Base-by-base conservation (phyloP, 2,329 filamentous ascomycete genomes). In the Cladorrhinum sp. region DNA sequence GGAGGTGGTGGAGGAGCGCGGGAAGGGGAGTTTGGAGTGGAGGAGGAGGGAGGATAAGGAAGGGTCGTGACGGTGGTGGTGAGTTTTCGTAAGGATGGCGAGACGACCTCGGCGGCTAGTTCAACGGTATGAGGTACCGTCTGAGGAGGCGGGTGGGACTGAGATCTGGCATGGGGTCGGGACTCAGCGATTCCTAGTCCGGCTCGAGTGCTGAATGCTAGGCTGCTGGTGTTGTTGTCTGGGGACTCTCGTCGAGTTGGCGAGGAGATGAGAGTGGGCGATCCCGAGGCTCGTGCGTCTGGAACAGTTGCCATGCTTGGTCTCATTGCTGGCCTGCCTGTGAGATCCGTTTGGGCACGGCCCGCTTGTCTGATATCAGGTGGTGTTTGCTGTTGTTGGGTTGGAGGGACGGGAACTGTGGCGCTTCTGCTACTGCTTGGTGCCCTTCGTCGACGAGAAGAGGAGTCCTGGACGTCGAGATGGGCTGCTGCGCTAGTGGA, bases 281-380 rank as follows among this genome's bases (percentile, higher is more conserved):
- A 45, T 18, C 41, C 41, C 8, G 41, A 45, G n/a, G 41, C n/a
- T 7, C 41, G 41, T 13, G 41, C 41, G 16, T 45, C 41, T 18
- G 41, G 73, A 9, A 82, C 79, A 10, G 71, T 69, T 25, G 45
- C 51, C 23, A 79, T 72, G 49, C 71, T 72, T 1, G 79, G 76
- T 41, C 79, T 75, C 12, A 71, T 71, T 4, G 70, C 65, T 1
- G 72, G 66, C 3, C 74, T 66, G 23, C 79, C 78, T 13, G 74
- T 69, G 8, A 92, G 75, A 68, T 92, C 89, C 1, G 85, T 89
- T 51, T 87, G 83, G 18, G 89, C 91, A 22, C 83, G 81, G 2
- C 25, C 41, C 22, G 83, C 78, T 12, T 84, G 81, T 48, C 81
- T 80, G 55, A 79, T 69, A 12, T 81, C 76, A 3, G 18, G 18